Evolutionary conservation across 345 rosid genomes (phyloP), one percentile per base, ranked within the genome.

Genomic region (Eucalyptus fibrosa): DNA sequence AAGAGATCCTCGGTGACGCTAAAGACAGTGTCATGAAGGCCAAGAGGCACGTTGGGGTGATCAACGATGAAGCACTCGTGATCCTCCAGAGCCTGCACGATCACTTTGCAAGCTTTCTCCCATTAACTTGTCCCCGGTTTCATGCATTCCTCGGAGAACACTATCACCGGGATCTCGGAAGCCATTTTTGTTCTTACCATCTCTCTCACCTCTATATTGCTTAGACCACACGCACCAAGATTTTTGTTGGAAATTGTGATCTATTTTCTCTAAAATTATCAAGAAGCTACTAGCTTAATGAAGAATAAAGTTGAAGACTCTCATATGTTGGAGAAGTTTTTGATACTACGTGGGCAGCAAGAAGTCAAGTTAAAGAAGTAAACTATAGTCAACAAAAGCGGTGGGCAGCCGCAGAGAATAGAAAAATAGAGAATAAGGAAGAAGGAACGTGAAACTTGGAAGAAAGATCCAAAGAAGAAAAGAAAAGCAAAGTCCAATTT

Each of bases 41-140:
- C 90, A 32, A 24, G 88, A 19, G 91, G 18, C 51, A 91, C 55
- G 16, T 85, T 53, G 7, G 62, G 86, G 34, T 67, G 89, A 7
- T 69, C 59, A 5, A 90, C 93, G n/a, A 89, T 86, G 90, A 92
- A 92, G 82, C 92, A 90, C 49, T 93, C 93, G 21, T 89, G 89
- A 14, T 86, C 91, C 53, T 92, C 91, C 9, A 92, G 90, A 47
- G 94, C 92, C 47, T 82, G 47, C 30, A 53, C 53, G 42, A 92
- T 86, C 28, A 40, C 88, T 5, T 53, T 88, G 92, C 91, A 69
- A 12, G 90, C 69, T 50, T 69, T n/a, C 15, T 28, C 12, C 94
- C 94, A 90, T 37, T 89, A 50, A 85, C 80, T 69, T 7, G 91
- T 50, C n/a, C 94, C 91, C 26, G 87, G 91, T 86, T 86, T 85